Percentiles rank a stretch among this genome's conserved stretches.
phyloP scores from a whole-genome alignment of 306 rosid genomes.

The Medicago ruthenica region DNA sequence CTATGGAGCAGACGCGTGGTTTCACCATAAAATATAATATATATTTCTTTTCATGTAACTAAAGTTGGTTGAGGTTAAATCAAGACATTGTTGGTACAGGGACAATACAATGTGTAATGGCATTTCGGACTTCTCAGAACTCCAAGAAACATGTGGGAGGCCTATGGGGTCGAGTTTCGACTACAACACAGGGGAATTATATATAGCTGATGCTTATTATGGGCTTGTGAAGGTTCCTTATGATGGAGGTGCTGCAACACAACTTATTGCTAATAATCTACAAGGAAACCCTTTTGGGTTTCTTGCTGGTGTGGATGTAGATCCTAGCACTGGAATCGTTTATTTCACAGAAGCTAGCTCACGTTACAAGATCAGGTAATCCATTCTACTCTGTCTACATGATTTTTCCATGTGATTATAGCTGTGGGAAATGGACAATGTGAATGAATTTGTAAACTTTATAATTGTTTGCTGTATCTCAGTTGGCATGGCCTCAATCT shows the following conservation, averaged over 20 bases:
- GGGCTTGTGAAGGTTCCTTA: constrained; percentile 44
- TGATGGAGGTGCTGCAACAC: constrained; percentile 41
- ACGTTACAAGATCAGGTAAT: constrained; percentile 42
- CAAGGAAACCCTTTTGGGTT: constrained; percentile 43
- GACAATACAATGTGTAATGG: constrained; percentile 48
- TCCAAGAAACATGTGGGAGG: constrained; percentile 55
- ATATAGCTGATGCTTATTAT: constrained; percentile 52
- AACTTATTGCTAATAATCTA: constrained; percentile 10
- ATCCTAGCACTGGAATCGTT: constrained; percentile 45
- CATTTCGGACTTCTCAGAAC: constrained; percentile 42
- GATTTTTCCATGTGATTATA: too few species aligned
- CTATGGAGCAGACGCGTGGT: too few species aligned
- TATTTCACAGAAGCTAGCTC: constrained; percentile 51
- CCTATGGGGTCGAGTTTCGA: constrained; percentile 56
- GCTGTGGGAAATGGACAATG: too few species aligned
- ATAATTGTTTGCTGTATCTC: too few species aligned
- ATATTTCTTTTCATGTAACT: background rate
- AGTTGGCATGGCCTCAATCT: too few species aligned
- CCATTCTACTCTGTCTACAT: background rate
- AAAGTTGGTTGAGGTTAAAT: background rate
- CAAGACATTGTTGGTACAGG: constrained; percentile 30
- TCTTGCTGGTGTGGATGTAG: constrained; percentile 43
- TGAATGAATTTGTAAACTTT: too few species aligned
- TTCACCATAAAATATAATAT: too few species aligned
- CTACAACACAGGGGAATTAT: constrained; percentile 37